Conservation (phyloP, 441 rosid genomes). For the Metrosideros polymorpha region DNA sequence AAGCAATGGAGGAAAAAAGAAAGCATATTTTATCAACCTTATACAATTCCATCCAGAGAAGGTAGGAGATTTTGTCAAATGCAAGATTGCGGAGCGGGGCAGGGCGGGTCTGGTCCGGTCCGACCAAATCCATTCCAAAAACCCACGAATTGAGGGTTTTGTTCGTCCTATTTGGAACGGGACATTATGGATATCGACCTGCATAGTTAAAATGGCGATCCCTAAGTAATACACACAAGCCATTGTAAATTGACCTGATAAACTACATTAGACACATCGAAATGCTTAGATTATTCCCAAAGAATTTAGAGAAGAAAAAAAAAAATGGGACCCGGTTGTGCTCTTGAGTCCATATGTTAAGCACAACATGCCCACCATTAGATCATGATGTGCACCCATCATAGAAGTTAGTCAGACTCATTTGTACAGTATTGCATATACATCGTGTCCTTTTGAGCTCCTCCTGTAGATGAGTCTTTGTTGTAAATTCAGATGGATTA, state of each 20-base stretch:
- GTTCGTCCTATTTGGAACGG: not conserved
- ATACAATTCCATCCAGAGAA: not conserved
- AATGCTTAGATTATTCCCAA: not conserved
- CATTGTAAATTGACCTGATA: not conserved
- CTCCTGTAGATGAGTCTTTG: not conserved
- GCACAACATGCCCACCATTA: not conserved
- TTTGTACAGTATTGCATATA: not conserved
- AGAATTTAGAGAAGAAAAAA: not conserved
- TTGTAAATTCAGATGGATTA: not conserved
- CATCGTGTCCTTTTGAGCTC: not conserved
- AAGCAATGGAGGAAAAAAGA: not conserved
- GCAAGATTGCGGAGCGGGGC: not conserved
- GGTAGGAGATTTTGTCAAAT: not conserved
- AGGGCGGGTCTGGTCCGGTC: too few relatives aligned
- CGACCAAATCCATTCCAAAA: not conserved
- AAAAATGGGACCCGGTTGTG: not conserved
- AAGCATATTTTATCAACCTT: not conserved
- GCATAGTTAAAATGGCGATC: not conserved
- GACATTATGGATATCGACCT: not conserved
- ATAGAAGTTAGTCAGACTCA: not conserved
- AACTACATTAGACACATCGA: not conserved
- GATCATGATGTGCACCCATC: not conserved
- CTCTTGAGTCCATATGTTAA: too few relatives aligned
- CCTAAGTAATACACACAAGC: not conserved
- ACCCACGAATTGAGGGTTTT: not conserved